phyloP scores from a whole-genome alignment of 1,139 yeast species.

The Tardiomyces blankii region DNA sequence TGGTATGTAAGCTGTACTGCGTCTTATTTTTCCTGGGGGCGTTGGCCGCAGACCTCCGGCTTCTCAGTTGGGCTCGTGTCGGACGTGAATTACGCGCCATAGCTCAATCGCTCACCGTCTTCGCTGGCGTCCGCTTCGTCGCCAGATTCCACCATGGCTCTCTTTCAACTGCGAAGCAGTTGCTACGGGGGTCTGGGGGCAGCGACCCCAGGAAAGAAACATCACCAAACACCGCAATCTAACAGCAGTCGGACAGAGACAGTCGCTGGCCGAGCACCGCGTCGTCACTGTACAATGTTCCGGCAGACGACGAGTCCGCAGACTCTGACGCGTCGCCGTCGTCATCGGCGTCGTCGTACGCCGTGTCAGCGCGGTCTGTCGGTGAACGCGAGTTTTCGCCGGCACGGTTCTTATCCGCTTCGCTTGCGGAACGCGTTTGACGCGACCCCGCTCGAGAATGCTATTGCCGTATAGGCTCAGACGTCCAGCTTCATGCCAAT shows the following conservation, averaged over 20 bases:
- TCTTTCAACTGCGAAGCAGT: no score
- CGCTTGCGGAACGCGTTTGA: slow-evolving; percentile 36
- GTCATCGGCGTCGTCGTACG: neutral
- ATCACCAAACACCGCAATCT: neutral
- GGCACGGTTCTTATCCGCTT: neutral
- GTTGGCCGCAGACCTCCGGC: no score
- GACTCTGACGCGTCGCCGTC: neutral
- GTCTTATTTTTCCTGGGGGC: no score
- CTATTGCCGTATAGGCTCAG: slow-evolving; percentile 61
- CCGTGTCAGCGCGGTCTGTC: neutral
- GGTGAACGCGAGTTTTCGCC: neutral
- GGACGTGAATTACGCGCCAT: no score
- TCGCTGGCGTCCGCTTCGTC: no score
- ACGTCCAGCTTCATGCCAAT: slow-evolving; percentile 63
- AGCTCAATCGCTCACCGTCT: no score
- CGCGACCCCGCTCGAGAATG: slow-evolving; percentile 48
- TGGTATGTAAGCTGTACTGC: no score
- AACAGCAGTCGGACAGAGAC: neutral
- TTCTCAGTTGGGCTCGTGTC: no score
- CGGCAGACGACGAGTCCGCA: slow-evolving; percentile 8
- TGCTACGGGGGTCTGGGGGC: neutral
- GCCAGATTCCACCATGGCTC: no score
- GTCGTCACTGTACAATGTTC: neutral
- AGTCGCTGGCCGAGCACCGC: neutral
- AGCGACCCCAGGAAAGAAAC: neutral